phyloP scores from a whole-genome alignment of 768 basidiomycete species.

The Termitomyces sp. region DNA sequence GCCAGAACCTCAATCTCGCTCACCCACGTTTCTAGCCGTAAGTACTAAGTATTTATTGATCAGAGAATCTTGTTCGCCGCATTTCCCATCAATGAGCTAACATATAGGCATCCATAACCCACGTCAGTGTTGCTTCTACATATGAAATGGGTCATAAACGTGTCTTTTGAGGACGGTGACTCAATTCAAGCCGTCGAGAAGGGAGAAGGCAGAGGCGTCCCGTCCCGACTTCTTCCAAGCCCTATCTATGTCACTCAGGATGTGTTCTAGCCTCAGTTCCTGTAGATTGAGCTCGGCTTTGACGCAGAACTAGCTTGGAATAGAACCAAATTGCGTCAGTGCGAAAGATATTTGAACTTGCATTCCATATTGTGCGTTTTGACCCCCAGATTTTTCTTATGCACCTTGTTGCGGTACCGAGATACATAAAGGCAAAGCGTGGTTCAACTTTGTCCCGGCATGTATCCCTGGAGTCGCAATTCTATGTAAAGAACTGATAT shows the following conservation, averaged over 20 bases:
- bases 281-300: not conserved
- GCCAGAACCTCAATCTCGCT: not conserved
- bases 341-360: not conserved
- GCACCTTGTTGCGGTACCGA: no score
- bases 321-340: not conserved
- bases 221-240: not conserved
- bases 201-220: not conserved
- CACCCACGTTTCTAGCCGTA: not conserved
- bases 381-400: not conserved
- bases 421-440: no score
- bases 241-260: not conserved
- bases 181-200: not conserved
- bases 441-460: no score
- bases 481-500: no score
- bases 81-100: not conserved
- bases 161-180: not conserved
- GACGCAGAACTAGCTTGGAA: not conserved
- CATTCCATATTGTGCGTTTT: not conserved
- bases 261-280: not conserved
- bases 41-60: no score
- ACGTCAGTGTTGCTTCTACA: not conserved
- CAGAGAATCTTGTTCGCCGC: not conserved
- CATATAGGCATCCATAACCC: not conserved
- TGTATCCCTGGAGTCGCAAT: no score
- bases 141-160: not conserved